A percentile compares a stretch with the other conserved stretches of the same genome.
Evolutionary conservation across 2,329 filamentous ascomycete species (phyloP).

Genomic region (Fusarium globosum): DNA sequence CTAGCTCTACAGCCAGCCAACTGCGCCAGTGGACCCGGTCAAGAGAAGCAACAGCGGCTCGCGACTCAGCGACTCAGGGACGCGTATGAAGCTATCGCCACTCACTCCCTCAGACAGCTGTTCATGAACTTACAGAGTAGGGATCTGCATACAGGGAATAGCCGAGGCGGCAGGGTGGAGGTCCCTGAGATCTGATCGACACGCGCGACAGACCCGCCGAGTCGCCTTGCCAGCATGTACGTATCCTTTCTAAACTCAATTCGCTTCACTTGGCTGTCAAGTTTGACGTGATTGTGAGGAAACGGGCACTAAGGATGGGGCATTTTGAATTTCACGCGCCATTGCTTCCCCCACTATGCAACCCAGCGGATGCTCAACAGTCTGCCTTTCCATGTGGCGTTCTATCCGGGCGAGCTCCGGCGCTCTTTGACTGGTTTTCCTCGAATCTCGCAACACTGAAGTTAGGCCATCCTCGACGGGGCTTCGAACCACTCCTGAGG

Average conservation of each 20-base stretch:
- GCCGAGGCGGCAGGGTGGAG: constrained; percentile 41
- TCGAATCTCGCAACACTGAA: constrained; percentile 1
- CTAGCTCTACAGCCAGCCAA: background rate
- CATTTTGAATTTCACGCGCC: background rate
- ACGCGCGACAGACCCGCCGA: constrained; percentile 40
- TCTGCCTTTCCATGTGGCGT: constrained; percentile 31
- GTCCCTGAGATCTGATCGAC: constrained; percentile 48
- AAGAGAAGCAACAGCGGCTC: constrained; percentile 21
- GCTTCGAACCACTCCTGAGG: constrained; percentile 35
- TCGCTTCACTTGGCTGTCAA: constrained; percentile 12
- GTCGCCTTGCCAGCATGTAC: constrained; percentile 18
- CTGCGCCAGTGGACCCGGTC: constrained; percentile 1
- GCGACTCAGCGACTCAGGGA: constrained; percentile 26
- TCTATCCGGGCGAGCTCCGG: constrained; percentile 22
- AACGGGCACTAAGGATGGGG: background rate
- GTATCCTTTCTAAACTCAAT: constrained; percentile 39
- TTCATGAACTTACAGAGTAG: constrained; percentile 29
- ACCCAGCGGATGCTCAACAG: constrained; percentile 5
- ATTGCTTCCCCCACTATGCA: background rate
- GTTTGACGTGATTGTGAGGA: constrained; percentile 3
- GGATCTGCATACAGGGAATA: constrained; percentile 40
- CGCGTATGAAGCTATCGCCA: constrained; percentile 39
- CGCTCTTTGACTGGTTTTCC: constrained; percentile 25
- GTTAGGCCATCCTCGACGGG: constrained; percentile 30
- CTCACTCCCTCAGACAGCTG: constrained; percentile 26